Evolutionary conservation across 805 yeast genomes (phyloP).

Genomic region (Zygosaccharomyces rouxii): DNA sequence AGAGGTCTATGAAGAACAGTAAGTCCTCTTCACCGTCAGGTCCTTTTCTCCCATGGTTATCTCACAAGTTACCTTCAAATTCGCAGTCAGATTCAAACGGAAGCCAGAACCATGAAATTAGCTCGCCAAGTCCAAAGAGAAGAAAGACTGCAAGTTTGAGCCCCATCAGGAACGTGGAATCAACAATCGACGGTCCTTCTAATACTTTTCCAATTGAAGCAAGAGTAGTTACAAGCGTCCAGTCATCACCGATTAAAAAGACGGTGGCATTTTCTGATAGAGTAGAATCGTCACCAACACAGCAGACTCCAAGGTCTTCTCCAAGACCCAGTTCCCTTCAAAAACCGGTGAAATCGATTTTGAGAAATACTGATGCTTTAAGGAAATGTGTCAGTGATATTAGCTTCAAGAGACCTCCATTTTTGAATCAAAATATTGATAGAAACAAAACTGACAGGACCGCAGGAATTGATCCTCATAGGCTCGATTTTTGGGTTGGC

Average conservation of each 20-base stretch:
- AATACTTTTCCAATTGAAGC: background rate
- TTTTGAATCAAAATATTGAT: background rate
- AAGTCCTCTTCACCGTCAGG: slow-evolving; percentile 8
- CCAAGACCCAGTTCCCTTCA: slow-evolving; percentile 18
- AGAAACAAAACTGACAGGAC: background rate
- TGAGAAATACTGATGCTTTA: slow-evolving; percentile 14
- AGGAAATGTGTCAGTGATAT: slow-evolving; percentile 5
- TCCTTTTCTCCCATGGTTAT: slow-evolving; percentile 7
- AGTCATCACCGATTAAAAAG: slow-evolving; percentile 25
- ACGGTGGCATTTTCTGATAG: slow-evolving; percentile 32
- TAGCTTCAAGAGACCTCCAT: slow-evolving; percentile 1
- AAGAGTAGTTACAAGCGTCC: background rate
- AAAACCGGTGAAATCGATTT: slow-evolving; percentile 29
- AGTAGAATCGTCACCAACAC: slow-evolving; percentile 27
- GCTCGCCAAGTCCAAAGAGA: slow-evolving; percentile 27
- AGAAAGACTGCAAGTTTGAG: slow-evolving; percentile 13
- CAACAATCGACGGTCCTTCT: background rate
- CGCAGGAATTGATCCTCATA: slow-evolving; percentile 10
- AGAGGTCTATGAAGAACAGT: slow-evolving; percentile 10
- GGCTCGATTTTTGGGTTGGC: slow-evolving; percentile 24
- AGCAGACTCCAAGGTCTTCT: slow-evolving; percentile 17
- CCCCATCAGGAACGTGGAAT: slow-evolving; percentile 3
- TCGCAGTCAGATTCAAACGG: slow-evolving; percentile 1
- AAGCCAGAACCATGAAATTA: background rate
- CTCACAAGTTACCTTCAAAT: slow-evolving; percentile 9